These are phyloP conservation scores for Paramecium primaurelia DNA, from an alignment of 73 alveolate species.

Conservation along the genomic window DNA sequence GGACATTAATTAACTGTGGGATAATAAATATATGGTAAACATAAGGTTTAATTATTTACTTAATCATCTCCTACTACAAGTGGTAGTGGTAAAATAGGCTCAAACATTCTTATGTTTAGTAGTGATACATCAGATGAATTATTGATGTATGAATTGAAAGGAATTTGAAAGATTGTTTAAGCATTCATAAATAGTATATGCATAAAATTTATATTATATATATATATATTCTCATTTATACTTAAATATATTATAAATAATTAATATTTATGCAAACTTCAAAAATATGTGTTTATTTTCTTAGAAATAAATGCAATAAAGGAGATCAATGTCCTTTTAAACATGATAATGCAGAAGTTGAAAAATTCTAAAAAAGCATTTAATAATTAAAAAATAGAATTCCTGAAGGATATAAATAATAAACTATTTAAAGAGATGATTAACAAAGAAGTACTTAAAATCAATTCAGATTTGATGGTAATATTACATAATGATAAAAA, in stretches of 20 bases:
- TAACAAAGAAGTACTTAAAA: not conserved
- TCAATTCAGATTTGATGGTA: not conserved
- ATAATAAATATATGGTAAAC: not conserved
- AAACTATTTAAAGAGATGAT: not conserved
- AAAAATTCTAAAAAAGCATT: not conserved
- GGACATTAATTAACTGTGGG: not conserved
- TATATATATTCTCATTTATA: too few relatives aligned
- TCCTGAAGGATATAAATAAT: not conserved
- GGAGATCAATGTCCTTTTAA: not conserved
- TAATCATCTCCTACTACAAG: not conserved
- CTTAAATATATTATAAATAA: not conserved
- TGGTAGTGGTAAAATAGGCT: slow-evolving; percentile 29
- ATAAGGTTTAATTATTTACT: not conserved
- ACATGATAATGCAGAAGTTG: not conserved
- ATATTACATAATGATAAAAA: not conserved
- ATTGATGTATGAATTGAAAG: not conserved
- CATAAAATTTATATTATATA: not conserved
- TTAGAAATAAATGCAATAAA: not conserved
- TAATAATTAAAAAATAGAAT: not conserved
- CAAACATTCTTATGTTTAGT: not conserved
- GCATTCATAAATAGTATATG: not conserved
- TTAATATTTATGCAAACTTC: not conserved
- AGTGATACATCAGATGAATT: slow-evolving; percentile 20
- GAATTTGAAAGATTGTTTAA: not conserved
- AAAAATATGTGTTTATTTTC: not conserved